Base-by-base conservation (phyloP, 2,329 filamentous ascomycete species). In the Xylariaceae sp. region DNA sequence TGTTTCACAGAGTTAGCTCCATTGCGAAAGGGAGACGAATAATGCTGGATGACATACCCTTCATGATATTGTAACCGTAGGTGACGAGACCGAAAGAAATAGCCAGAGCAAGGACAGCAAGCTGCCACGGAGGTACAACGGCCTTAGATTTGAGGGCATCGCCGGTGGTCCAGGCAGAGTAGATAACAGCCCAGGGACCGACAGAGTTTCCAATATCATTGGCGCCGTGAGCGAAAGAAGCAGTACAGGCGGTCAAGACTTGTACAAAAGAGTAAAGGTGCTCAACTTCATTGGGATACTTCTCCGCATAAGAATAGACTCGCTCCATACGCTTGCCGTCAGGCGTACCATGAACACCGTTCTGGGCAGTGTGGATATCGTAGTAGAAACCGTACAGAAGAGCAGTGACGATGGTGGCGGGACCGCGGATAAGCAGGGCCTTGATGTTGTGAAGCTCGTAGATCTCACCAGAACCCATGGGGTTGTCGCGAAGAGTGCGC, bases 41-140 rank as follows among this genome's bases (percentile, higher is more conserved):
- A 23, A n/a, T 46, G 24, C 2, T 16, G 3, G 17, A 29, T 5
- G 7, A 31, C 81, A 73, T 75, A 86, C 83, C 86, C 78, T 90
- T 91, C 88, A 92, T 92, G 76, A 92, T 92, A 79, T 92, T 91
- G 78, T 91, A 92, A 8, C 89, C 89, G 67, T 91, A 92, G 12
- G 88, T 91, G 69, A 87, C 79, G 55, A 92, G 80, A 65, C 89
- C 89, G 37, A 87, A 61, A 43, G 82, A 90, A 69, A 91, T 87
- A 34, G 79, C 84, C 1, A 79, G 72, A 23, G 85, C 80, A 11
- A 90, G 77, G 16, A 92, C 87, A 47, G 87, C 90, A 52, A 93
- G 82, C 74, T 92, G 89, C 90, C 90, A 94, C 41, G 89, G 69
- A 3, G 87, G 87, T 0, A 93, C 89, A 0, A 82, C 73, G 3